A percentile compares a stretch with the other conserved stretches of the same genome.
Evolutionary conservation across 495 filamentous ascomycete species (phyloP).

Genomic region (Xylaria nigripes): DNA sequence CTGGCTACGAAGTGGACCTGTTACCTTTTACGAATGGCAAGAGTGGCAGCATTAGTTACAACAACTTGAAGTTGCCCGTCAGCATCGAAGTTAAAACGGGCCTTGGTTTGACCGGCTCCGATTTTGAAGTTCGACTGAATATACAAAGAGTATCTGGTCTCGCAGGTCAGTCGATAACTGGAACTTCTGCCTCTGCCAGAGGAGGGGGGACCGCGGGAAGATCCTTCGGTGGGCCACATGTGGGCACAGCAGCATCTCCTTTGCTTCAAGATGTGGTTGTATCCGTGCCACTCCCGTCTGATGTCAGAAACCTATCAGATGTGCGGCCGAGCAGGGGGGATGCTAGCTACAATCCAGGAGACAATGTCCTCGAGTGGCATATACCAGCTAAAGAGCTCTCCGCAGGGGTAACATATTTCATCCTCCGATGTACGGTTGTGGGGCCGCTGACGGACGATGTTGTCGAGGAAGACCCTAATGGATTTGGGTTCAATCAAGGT

Average conservation of each 20-base stretch:
- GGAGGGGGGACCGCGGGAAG: constrained; percentile 45
- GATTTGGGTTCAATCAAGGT: constrained; percentile 46
- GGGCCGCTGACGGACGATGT: constrained; percentile 55
- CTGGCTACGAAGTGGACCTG: constrained; percentile 90
- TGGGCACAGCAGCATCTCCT: constrained; percentile 47
- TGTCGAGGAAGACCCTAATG: constrained; percentile 47
- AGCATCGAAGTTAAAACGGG: constrained; percentile 71
- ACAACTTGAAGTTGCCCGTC: constrained; percentile 73
- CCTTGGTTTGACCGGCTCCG: constrained; percentile 61
- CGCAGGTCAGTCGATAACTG: constrained; percentile 17
- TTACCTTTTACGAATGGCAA: constrained; percentile 51
- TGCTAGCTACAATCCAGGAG: constrained; percentile 66
- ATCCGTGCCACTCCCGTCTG: constrained; percentile 69
- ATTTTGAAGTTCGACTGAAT: constrained; percentile 81
- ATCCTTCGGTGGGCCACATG: constrained; percentile 33
- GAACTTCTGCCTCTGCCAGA: constrained; percentile 50
- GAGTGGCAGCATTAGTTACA: constrained; percentile 30
- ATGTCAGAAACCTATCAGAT: constrained; percentile 80
- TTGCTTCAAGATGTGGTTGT: constrained; percentile 73
- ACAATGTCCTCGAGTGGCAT: constrained; percentile 70
- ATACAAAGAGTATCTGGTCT: constrained; percentile 57
- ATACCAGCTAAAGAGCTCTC: constrained; percentile 60
- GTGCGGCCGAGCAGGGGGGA: constrained; percentile 79
- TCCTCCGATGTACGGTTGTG: constrained; percentile 68
- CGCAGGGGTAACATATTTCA: constrained; percentile 57